Evolutionary conservation across 2,329 filamentous ascomycete species (phyloP).

Genomic region (Sordariomycetes sp.): DNA sequence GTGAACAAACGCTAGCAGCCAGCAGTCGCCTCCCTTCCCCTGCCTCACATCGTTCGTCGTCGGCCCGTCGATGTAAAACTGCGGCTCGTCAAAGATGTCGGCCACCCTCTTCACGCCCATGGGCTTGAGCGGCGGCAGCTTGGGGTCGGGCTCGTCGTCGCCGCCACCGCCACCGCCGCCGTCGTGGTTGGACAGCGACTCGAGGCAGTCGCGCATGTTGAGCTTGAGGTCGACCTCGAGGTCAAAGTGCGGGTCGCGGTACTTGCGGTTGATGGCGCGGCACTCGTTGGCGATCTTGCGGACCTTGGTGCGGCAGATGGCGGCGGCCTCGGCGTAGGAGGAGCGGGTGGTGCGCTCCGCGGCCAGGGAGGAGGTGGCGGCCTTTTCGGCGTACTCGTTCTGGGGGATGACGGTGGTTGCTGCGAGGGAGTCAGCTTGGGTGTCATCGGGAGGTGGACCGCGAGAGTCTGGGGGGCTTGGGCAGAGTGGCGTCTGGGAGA

Average conservation of each 20-base stretch:
- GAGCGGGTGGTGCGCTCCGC: slow-evolving; percentile 43
- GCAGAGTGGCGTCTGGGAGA: no score
- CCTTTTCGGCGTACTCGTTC: slow-evolving; percentile 52
- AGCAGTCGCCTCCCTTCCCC: slow-evolving; percentile 72
- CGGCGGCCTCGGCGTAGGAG: slow-evolving; percentile 63
- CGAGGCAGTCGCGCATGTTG: slow-evolving; percentile 16
- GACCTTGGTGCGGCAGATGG: slow-evolving; percentile 56
- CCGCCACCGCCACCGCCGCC: slow-evolving; percentile 6
- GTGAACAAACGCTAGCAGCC: slow-evolving; percentile 54
- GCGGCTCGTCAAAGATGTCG: slow-evolving; percentile 67
- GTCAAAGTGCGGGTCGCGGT: slow-evolving; percentile 78
- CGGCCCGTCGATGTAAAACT: slow-evolving; percentile 69
- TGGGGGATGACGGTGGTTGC: slow-evolving; percentile 61
- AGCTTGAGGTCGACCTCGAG: slow-evolving; percentile 67
- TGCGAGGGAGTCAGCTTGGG: slow-evolving; percentile 12
- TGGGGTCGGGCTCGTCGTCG: background rate
- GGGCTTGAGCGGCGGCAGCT: slow-evolving; percentile 23
- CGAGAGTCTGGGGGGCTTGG: background rate
- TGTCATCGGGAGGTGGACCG: background rate
- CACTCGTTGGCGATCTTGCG: slow-evolving; percentile 55
- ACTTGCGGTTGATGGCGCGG: slow-evolving; percentile 64
- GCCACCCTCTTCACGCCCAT: slow-evolving; percentile 48
- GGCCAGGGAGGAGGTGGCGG: slow-evolving; percentile 44
- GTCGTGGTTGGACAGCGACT: slow-evolving; percentile 31
- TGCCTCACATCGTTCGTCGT: slow-evolving; percentile 71